A percentile compares a stretch with the other conserved stretches of the same genome.
Evolutionary conservation across 1,139 yeast genomes (phyloP).

Genomic region (Protomyces inundatus): DNA sequence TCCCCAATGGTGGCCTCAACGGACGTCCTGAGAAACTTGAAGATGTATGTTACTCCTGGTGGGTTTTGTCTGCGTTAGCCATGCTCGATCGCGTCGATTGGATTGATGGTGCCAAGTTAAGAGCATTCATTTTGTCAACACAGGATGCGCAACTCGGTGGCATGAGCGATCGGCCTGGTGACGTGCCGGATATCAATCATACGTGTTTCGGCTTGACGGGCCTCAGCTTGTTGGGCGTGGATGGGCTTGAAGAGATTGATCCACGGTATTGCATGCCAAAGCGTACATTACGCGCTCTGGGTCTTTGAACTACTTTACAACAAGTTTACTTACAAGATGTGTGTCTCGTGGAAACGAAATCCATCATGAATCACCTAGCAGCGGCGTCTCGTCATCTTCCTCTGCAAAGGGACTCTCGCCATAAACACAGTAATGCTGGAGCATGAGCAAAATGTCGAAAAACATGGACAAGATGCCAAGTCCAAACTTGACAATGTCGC

Average conservation of each 20-base stretch:
- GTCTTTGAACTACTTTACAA: not conserved
- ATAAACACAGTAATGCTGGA: slow-evolving; percentile 20
- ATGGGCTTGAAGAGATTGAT: slow-evolving; percentile 56
- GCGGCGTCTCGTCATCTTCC: not conserved
- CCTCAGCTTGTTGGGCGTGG: slow-evolving; percentile 62
- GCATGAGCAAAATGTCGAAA: not conserved
- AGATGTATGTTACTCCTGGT: slow-evolving; percentile 96
- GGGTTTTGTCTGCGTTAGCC: slow-evolving; percentile 80
- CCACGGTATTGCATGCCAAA: slow-evolving; percentile 83
- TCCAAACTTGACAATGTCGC: slow-evolving; percentile 18
- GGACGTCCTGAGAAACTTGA: slow-evolving; percentile 96
- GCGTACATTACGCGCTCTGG: not conserved
- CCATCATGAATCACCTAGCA: not conserved
- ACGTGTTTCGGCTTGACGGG: slow-evolving; percentile 89
- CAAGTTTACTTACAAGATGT: not conserved
- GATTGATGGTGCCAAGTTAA: slow-evolving; percentile 62
- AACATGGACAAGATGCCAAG: slow-evolving; percentile 10
- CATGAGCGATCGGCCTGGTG: slow-evolving; percentile 83
- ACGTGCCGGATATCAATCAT: slow-evolving; percentile 88
- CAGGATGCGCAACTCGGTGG: slow-evolving; percentile 84
- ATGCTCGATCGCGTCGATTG: slow-evolving; percentile 64
- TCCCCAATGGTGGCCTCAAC: slow-evolving; percentile 85
- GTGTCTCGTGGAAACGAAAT: not conserved
- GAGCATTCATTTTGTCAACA: slow-evolving; percentile 61
- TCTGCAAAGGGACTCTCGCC: not conserved